Evolutionary conservation across 257 asterid genomes (phyloP), one percentile per base, ranked within the genome.

Genomic region (Datura wrightii): DNA sequence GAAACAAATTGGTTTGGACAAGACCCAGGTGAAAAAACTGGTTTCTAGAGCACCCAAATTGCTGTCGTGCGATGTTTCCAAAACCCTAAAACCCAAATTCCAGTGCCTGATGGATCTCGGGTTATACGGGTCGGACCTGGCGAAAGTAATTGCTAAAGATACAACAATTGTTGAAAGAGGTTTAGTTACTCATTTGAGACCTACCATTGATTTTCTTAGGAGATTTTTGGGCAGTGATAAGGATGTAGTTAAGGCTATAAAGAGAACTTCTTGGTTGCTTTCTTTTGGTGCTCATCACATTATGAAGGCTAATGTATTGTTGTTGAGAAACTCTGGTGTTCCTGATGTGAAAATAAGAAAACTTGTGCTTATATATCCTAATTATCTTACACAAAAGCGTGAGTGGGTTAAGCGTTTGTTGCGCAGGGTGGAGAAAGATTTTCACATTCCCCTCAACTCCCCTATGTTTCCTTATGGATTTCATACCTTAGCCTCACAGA

Each of bases 31-130:
- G 24, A 83, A 58, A 83, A 42, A 34, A 19, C 1, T 86, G 34
- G 67, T 65, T 67, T 86, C 76, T 5, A 7, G n/a, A 10, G 4
- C 7, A 11, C 86, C 86, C 55, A 55, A 7, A 13, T 56, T 66
- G 41, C 58, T 86, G 1, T 39, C 9, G 10, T 8, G 3, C 44
- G 54, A 70, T 54, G 79, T 67, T 39, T 52, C 19, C 7, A 86
- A 67, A 79, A 83, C 31, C 84, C 60, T 86, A n/a, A 36, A 65
- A 79, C 89, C 86, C 46, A 83, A 79, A 79, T 2, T 55, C 34
- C 36, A 79, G 76, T 36, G 60, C 42, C 67, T 79, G 6, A 39
- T 39, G 11, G 85, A 70, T 5, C 16, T 81, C 6, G 72, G 74
- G 5, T 8, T 79, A 37, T 37, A 19, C 62, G 70, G 83, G 69